Evolutionary conservation across 2,329 filamentous ascomycete genomes (phyloP).

Genomic region (Curvularia sp.): DNA sequence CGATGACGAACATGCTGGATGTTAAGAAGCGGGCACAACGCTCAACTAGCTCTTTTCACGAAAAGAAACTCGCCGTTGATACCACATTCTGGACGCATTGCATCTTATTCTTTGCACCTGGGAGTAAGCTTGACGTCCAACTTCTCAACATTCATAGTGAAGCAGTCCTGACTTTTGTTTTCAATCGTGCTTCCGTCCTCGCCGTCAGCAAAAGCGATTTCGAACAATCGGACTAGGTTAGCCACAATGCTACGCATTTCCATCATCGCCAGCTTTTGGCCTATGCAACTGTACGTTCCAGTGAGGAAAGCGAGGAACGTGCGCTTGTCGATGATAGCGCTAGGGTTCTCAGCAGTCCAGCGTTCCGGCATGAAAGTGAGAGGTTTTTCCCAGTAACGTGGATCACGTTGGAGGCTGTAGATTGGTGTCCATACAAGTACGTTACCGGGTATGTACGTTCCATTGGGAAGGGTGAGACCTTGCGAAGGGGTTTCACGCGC

Average conservation of each 20-base stretch:
- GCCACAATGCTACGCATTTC: conserved; percentile 70
- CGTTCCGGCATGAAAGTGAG: conserved; percentile 41
- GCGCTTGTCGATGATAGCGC: conserved; percentile 42
- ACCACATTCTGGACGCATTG: not conserved
- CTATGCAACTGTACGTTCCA: conserved; percentile 73
- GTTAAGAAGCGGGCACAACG: too few species aligned
- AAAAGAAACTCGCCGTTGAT: not conserved
- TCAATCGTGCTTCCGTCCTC: conserved; percentile 34
- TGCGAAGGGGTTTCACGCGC: conserved; percentile 45
- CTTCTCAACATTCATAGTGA: conserved; percentile 41
- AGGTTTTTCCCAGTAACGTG: conserved; percentile 36
- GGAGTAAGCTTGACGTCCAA: conserved; percentile 34
- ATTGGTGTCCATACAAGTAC: conserved; percentile 42
- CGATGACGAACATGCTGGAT: too few species aligned
- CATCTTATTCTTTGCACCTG: not conserved
- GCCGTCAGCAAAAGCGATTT: conserved; percentile 53
- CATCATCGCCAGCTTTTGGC: conserved; percentile 70
- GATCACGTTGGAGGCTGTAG: conserved; percentile 41
- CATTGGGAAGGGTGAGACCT: conserved; percentile 42
- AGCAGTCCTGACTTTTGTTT: conserved; percentile 37
- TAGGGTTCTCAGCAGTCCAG: conserved; percentile 38
- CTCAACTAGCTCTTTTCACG: too few species aligned
- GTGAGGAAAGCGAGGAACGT: conserved; percentile 77
- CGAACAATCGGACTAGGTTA: conserved; percentile 66
- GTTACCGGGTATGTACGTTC: conserved; percentile 42